A percentile compares a stretch with the other conserved stretches of the same genome.
These are phyloP conservation scores for Desmodesmus armatus DNA, from an alignment of 139 green algal species.

Conservation along the genomic window DNA sequence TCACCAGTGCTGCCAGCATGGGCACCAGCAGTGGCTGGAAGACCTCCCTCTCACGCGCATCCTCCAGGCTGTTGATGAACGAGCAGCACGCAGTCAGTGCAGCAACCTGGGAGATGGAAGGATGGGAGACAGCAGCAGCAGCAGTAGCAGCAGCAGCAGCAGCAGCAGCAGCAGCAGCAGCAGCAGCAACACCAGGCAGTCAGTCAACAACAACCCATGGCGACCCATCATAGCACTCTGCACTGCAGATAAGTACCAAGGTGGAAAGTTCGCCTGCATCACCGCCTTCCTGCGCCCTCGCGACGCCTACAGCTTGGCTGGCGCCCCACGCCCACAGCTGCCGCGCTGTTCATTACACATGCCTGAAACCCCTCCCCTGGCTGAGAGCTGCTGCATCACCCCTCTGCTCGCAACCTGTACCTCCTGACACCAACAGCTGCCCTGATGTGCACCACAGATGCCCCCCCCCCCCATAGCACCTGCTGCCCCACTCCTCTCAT, in stretches of 20 bases:
- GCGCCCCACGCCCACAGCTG: not conserved
- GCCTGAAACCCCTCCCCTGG: no score
- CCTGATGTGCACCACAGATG: no score
- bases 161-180: not conserved
- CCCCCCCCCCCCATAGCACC: no score
- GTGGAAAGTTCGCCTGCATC: constrained; percentile 51
- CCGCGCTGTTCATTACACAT: not conserved
- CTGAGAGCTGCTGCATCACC: no score
- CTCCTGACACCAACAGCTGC: no score
- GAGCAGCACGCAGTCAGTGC: constrained; percentile 73
- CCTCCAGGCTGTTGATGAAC: constrained; percentile 83
- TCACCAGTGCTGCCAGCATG: constrained; percentile 81
- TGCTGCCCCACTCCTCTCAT: no score
- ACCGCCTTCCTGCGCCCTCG: no score
- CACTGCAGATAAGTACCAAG: constrained; percentile 61
- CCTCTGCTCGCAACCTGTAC: no score
- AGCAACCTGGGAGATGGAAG: constrained; percentile 59
- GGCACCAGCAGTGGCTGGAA: constrained; percentile 84
- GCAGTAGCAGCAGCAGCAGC: not conserved
- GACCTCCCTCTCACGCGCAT: constrained; percentile 73
- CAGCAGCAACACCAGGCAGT: not conserved
- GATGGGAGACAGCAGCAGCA: not conserved
- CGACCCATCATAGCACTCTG: no score
- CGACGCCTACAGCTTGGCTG: no score
- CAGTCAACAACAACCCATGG: not conserved